Conservation (phyloP, 192 early-diverging fungal species). For the Coemansia sp. region DNA sequence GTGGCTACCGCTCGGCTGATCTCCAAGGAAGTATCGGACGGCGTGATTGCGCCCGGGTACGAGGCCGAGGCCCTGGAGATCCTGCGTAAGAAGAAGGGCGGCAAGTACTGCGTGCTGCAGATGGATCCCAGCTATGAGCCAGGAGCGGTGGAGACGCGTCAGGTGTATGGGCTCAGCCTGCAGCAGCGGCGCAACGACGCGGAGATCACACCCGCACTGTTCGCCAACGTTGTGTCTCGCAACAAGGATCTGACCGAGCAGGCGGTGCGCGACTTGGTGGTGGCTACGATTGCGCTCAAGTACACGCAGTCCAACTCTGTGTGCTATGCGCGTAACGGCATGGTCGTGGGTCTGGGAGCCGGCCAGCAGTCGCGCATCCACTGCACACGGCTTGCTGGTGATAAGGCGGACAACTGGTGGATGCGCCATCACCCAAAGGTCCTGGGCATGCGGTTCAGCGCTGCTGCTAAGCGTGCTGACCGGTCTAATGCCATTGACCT, state of each 20-base stretch:
- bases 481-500: constrained; percentile 97
- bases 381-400: constrained; percentile 98
- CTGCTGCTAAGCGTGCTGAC: constrained; percentile 89
- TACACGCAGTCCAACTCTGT: constrained; percentile 99
- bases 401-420: constrained; percentile 99
- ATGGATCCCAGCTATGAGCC: constrained; percentile 95
- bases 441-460: constrained; percentile 85
- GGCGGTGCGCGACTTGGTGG: constrained; percentile 85
- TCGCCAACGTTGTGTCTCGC: constrained; percentile 86
- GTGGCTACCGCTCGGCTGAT: constrained; percentile 94
- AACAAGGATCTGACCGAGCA: constrained; percentile 71
- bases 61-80: constrained; percentile 86
- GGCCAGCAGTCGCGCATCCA: constrained; percentile 99
- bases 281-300: constrained; percentile 98
- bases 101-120: constrained; percentile 95
- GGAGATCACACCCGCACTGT: constrained; percentile 73
- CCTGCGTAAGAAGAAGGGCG: constrained; percentile 94
- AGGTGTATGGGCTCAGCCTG: constrained; percentile 93
- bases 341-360: constrained; percentile 96
- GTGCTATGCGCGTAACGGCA: constrained; percentile 97
- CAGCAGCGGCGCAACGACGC: constrained; percentile 94
- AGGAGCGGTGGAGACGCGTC: constrained; percentile 79
- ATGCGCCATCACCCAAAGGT: constrained; percentile 96
- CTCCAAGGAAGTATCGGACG: constrained; percentile 95
- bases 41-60: constrained; percentile 95